phyloP scores from a whole-genome alignment of 164 flowering plant genomes.

The Dillenia suffruticosa region DNA sequence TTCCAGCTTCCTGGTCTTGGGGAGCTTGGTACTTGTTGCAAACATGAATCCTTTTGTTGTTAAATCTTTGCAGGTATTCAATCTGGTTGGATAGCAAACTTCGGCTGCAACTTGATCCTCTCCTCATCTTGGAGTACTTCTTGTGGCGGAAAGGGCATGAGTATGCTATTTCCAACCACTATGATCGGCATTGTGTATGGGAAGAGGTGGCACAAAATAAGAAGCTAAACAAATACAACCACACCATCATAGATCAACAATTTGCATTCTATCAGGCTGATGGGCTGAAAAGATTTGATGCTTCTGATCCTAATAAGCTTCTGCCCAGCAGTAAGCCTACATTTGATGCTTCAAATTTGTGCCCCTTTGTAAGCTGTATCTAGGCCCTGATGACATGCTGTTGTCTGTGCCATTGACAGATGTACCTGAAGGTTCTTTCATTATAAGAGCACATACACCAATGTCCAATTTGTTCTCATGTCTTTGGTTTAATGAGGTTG shows the following conservation, averaged over 20 bases:
- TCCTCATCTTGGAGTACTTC: conserved; percentile 81
- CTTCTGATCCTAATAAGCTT: conserved; percentile 71
- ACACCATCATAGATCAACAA: conserved; percentile 83
- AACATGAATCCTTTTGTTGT: not conserved
- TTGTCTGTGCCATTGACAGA: conserved; percentile 41
- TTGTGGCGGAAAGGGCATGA: conserved; percentile 85
- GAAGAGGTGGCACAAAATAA: conserved; percentile 94
- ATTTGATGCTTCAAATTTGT: conserved; percentile 1
- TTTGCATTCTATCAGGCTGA: conserved; percentile 85
- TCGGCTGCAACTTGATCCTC: conserved; percentile 88
- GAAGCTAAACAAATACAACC: conserved; percentile 89
- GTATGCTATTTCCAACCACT: conserved; percentile 95
- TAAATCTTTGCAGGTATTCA: conserved; percentile 64
- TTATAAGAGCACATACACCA: conserved; percentile 96
- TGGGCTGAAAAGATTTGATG: conserved; percentile 80
- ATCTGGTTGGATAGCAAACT: conserved; percentile 98
- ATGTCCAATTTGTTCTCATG: conserved; percentile 98
- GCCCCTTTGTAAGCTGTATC: not conserved
- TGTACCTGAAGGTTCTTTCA: conserved; percentile 98
- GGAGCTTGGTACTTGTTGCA: no score
- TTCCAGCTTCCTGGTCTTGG: no score
- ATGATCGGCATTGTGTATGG: conserved; percentile 96
- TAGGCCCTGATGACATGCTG: not conserved
- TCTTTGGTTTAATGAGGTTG: conserved; percentile 99
- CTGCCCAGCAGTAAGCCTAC: conserved; percentile 85